Evolutionary conservation across 2,329 filamentous ascomycete species (phyloP).

Genomic region (Fusarium piperis): DNA sequence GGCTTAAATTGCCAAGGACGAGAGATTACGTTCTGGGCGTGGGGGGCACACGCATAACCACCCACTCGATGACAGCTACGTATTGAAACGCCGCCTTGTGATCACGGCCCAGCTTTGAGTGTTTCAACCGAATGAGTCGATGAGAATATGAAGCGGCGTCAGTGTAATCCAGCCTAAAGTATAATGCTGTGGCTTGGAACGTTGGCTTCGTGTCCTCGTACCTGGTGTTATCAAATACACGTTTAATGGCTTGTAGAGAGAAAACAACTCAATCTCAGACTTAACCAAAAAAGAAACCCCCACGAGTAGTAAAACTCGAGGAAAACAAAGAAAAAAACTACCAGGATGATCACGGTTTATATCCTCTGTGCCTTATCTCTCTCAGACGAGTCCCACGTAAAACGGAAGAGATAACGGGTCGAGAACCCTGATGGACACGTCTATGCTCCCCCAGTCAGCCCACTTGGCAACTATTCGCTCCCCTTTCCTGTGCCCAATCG

Average conservation of each 20-base stretch:
- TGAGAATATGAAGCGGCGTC: not conserved
- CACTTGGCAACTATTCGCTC: not conserved
- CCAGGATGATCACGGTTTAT: not conserved
- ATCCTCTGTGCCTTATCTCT: not conserved
- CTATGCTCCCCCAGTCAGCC: not conserved
- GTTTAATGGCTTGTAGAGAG: accelerated
- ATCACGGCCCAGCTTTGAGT: not conserved
- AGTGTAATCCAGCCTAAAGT: not conserved
- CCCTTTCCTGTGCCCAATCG: conserved; percentile 2
- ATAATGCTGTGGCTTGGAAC: not conserved
- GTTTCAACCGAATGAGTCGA: not conserved
- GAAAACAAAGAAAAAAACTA: not conserved
- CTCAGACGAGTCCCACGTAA: not conserved
- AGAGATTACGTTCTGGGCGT: not conserved
- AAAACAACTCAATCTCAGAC: not conserved
- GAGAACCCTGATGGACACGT: conserved; percentile 17
- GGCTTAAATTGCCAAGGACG: not conserved
- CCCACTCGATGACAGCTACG: not conserved
- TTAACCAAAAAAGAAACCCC: not conserved
- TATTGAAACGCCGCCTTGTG: not conserved
- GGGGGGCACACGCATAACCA: not conserved
- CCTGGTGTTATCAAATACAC: not conserved
- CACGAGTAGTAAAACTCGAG: not conserved
- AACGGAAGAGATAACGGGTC: not conserved
- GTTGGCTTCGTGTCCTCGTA: not conserved